phyloP scores from a whole-genome alignment of 2,329 filamentous ascomycete genomes.

The Alternaria alternata region DNA sequence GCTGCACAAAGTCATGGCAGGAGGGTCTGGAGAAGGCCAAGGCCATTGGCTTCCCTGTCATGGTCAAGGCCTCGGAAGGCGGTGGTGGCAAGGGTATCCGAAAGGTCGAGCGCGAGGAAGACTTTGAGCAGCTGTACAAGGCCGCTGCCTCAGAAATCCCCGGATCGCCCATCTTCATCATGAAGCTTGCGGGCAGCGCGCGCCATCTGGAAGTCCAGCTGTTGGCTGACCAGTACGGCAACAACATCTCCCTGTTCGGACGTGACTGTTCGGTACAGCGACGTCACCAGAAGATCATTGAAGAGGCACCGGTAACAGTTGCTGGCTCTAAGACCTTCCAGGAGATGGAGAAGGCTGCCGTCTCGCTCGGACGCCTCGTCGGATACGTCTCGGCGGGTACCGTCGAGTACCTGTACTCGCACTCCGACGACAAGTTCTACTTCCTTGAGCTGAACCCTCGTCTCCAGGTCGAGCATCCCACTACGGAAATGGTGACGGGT shows the following conservation, averaged over 20 bases:
- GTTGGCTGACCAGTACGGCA: constrained; percentile 97
- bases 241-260: constrained; percentile 98
- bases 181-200: constrained; percentile 98
- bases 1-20: constrained; percentile 87
- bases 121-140: constrained; percentile 88
- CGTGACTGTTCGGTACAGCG: constrained; percentile 98
- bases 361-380: constrained; percentile 90
- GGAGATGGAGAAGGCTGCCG: constrained; percentile 95
- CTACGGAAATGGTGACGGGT: constrained; percentile 98
- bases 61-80: constrained; percentile 99
- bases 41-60: constrained; percentile 96
- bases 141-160: constrained; percentile 97
- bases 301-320: constrained; percentile 97
- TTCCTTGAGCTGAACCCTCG: constrained; percentile 98
- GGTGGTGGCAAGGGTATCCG: constrained; percentile 99
- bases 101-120: constrained; percentile 85
- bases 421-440: constrained; percentile 98
- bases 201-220: constrained; percentile 97
- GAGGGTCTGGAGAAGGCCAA: constrained; percentile 87
- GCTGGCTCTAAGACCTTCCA: constrained; percentile 89
- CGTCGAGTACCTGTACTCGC: constrained; percentile 98
- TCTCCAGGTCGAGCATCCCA: constrained; percentile 99
- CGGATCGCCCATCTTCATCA: constrained; percentile 99
- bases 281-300: constrained; percentile 99
- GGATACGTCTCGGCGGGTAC: constrained; percentile 99